Evolutionary conservation across 176 grass and related monocot genomes (phyloP).

Genomic region (Dendrocalamus sinicus): DNA sequence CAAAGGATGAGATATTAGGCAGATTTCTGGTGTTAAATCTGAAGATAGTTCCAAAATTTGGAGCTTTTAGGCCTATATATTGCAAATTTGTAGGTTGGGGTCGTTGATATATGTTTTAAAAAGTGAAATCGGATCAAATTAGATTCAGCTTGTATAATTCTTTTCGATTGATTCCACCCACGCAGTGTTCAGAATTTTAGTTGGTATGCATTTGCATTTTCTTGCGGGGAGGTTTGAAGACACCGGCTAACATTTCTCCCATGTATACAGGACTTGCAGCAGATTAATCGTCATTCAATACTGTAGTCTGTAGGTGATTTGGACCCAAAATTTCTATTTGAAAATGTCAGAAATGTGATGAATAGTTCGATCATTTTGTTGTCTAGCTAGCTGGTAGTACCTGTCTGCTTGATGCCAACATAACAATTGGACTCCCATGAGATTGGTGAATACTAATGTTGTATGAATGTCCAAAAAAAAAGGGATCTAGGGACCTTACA

Average conservation of each 20-base stretch:
- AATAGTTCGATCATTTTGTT: background rate
- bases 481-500: background rate
- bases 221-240: background rate
- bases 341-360: background rate
- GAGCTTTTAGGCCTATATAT: background rate
- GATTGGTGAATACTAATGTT: background rate
- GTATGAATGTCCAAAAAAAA: background rate
- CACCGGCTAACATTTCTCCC: background rate
- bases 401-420: background rate
- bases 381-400: background rate
- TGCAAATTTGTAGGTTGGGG: background rate
- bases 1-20: background rate
- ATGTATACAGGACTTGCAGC: background rate
- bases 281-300: background rate
- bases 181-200: background rate
- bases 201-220: background rate
- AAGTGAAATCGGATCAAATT: background rate
- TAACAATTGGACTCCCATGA: background rate
- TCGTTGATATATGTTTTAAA: background rate
- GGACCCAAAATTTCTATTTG: background rate
- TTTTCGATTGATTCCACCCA: background rate
- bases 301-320: background rate
- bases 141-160: background rate
- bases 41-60: background rate
- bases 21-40: background rate